Conservation (phyloP, 2,329 filamentous ascomycete species). For the Calonectria pauciramosa region DNA sequence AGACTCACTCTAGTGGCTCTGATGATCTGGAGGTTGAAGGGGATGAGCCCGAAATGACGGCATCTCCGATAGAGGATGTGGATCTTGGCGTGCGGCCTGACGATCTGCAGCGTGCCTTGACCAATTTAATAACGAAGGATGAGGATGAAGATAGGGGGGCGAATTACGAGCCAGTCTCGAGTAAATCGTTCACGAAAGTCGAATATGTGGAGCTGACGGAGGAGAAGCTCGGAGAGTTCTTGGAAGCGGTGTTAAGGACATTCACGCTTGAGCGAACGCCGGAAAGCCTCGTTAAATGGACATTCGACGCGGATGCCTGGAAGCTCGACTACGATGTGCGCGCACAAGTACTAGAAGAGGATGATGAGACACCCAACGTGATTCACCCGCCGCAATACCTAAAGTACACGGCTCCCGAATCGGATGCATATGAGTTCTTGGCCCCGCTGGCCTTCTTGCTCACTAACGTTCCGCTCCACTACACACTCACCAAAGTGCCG, state of each 20-base stretch:
- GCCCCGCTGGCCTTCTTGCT: conserved; percentile 22
- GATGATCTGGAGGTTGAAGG: too few relatives aligned
- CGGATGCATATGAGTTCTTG: conserved; percentile 27
- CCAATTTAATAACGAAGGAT: neutral
- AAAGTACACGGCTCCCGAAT: neutral
- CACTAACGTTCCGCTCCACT: neutral
- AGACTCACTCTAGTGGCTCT: neutral
- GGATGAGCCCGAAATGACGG: neutral
- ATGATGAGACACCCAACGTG: neutral
- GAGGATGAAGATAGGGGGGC: neutral
- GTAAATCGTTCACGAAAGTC: neutral
- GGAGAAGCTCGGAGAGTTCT: conserved; percentile 25
- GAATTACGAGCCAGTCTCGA: neutral
- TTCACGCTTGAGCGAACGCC: conserved; percentile 22
- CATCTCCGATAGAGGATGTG: neutral
- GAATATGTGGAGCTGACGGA: conserved; percentile 26
- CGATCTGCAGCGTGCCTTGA: neutral
- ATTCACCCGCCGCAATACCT: neutral
- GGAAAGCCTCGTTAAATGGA: conserved; percentile 21
- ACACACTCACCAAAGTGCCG: neutral
- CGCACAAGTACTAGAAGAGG: neutral
- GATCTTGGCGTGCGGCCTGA: neutral
- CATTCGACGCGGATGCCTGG: conserved; percentile 23
- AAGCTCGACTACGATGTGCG: conserved; percentile 14
- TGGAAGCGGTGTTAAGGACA: conserved; percentile 22